Evolutionary conservation across 2,329 filamentous ascomycete genomes (phyloP), one percentile per base, ranked within the genome.

Genomic region (Stagonosporopsis chrysanthemi): DNA sequence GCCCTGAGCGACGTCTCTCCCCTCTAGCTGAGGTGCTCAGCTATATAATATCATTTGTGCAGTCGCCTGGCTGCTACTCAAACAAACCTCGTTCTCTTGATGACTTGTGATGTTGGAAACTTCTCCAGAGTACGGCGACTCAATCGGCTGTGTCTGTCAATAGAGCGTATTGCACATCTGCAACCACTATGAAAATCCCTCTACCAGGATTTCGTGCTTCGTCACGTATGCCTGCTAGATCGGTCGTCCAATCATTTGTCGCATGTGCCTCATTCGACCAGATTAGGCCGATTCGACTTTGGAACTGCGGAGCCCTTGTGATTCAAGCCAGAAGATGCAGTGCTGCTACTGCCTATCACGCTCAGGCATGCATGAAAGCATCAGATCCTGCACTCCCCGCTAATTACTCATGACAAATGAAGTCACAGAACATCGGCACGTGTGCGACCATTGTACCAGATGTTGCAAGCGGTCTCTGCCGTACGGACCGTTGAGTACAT

Each of bases 1-100:
- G 61, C 63, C 50, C 42, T 7, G 39, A 48, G 61, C 43, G 40
- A 52, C 24, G 48, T 62, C 57, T 62, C 51, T 50, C 49, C 41
- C 45, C 53, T 54, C 53, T 29, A 19, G 38, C 44, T 48, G 55
- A 40, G 59, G 42, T 54, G 42, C 36, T 28, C 49, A 58, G 53
- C 35, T 63, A 50, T 52, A 63, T 64, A 66, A 64, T 63, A 50
- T 60, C 64, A 66, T 63, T 64, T 38, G 35, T 45, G 55, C 41
- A 58, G 46, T 49, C 36, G 26, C 28, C 28, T 8, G 40, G 28
- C 42, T 23, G 42, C 39, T 47, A 41, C 6, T 22, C 44, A 39
- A 45, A 24, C 2, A 22, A 29, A 6, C 29, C 1, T 31, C 22
- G 11, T 15, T 35, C 17, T 17, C 23, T 24, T 8, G 4, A n/a